Base-by-base conservation (phyloP, 805 yeast genomes). In the Monosporozyma unispora region DNA sequence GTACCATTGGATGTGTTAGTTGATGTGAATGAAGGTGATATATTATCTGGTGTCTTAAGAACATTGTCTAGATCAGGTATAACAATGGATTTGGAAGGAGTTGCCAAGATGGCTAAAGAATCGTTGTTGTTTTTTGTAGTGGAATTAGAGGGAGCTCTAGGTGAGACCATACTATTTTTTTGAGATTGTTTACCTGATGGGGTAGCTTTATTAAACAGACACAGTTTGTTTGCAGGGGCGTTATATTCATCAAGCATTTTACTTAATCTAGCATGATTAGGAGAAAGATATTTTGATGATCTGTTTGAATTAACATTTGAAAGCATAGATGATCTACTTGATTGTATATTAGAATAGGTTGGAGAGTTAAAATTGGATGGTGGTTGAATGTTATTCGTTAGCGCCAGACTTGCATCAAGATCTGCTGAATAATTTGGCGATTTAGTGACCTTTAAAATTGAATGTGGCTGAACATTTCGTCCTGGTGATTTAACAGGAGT, bases 81-180 rank as follows among this genome's bases (percentile, higher is more conserved):
- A 3, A 41, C 46, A 19, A 63, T 64, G 12, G 49, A 48, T 46
- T 61, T 63, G 7, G 60, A 52, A 7, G 68, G 68, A 3, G 67
- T 59, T 1, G 59, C 40, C 23, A 63, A 49, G 19, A 63, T 56
- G 21, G 55, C 44, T 25, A 63, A 44, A 3, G 68, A 57, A 10
- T 52, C 49, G 21, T 35, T 52, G 3, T 42, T 27, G 19, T 23
- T 46, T 11, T 27, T 46, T 7, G 19, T 5, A 14, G 29, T 38
- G 46, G 28, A 23, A 12, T 45, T 46, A 9, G n/a, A n/a, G n/a
- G 11, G 23, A 18, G 9, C 39, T 31, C 37, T 11, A 11, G 33
- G 22, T 25, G 45, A 43, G 16, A 25, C 18, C n/a, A 21, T 43
- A 8, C 16, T 27, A 43, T 43, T 31, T 25, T 11, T 18, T 31